Evolutionary conservation across 441 rosid genomes (phyloP), one percentile per base, ranked within the genome.

Genomic region (Gossypium trilobum): DNA sequence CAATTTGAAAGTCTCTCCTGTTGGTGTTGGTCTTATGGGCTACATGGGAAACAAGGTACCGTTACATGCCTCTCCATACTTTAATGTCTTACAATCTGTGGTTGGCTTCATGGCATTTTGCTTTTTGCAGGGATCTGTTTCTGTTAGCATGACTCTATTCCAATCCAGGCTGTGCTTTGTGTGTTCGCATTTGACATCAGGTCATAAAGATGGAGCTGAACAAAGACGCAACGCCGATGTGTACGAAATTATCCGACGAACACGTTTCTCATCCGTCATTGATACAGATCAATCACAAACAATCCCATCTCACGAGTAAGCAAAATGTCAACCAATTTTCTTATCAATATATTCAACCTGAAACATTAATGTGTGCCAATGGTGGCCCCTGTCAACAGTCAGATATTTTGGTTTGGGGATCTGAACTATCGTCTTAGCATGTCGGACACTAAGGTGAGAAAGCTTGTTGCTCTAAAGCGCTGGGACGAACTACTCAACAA

Each of bases 41-140:
- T 95, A 93, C 84, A 83, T 95, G 95, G 99, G 98, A 77, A 95
- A 95, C 87, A 95, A 95, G 97, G 99, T 95, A 89, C 10, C 2
- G 2, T 33, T 33, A 7, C 42, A 14, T 11, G 7, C 73, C 75
- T 78, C 54, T 48, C 39, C 39, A 44, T 39, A 50, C 19, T 57
- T 31, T 42, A 54, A 63, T 65, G 48, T 23, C 14, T 20, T 22
- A 5, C 60, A 20, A 9, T 22, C 19, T 29, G 9, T 0, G 22
- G 16, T 19, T 11, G 23, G 48, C 23, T 61, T 61, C 13, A 61
- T 64, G 42, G 61, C 25, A 16, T 46, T 54, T 69, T 71, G 46
- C 39, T 82, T 82, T 36, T 69, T 88, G 82, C 90, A 95, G 99
- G 99, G 99, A 67, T 95, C 99, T 57, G 92, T 95, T 70, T 95